Conservation (phyloP, 2,329 filamentous ascomycete genomes). For the Knoxdaviesia proteae region DNA sequence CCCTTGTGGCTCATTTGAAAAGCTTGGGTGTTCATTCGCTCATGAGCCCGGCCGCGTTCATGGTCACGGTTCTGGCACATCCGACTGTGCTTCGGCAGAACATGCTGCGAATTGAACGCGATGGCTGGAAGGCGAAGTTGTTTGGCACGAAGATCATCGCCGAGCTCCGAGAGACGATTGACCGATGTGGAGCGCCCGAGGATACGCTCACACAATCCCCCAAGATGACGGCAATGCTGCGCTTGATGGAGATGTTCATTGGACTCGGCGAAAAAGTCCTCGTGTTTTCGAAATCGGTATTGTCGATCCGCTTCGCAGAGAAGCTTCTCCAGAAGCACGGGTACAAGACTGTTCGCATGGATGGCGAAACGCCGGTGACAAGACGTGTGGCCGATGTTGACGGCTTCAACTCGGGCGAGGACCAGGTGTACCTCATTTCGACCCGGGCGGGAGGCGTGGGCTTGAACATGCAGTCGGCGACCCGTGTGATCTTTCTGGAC, state of each 20-base stretch:
- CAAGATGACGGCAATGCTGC: no score
- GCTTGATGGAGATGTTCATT: no score
- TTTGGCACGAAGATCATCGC: no score
- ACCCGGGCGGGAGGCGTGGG: constrained; percentile 67
- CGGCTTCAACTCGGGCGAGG: constrained; percentile 39
- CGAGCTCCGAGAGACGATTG: no score
- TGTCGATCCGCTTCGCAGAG: constrained; percentile 49
- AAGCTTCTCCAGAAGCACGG: constrained; percentile 26
- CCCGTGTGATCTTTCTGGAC: constrained; percentile 72
- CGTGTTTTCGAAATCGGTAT: constrained; percentile 56
- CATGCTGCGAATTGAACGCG: no score
- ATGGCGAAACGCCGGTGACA: constrained; percentile 38
- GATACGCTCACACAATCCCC: no score
- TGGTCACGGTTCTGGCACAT: no score
- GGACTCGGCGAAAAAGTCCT: constrained; percentile 49
- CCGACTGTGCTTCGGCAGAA: no score
- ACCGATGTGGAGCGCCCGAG: no score
- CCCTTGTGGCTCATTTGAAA: constrained; percentile 14
- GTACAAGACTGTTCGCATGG: constrained; percentile 36
- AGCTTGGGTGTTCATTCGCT: no score
- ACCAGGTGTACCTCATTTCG: constrained; percentile 57
- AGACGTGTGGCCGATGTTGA: constrained; percentile 44
- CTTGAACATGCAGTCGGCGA: constrained; percentile 66
- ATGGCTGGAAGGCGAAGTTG: no score
- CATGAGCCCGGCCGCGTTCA: no score